Conservation (phyloP, 1,139 yeast genomes). For the Protomyces macrosporus region DNA sequence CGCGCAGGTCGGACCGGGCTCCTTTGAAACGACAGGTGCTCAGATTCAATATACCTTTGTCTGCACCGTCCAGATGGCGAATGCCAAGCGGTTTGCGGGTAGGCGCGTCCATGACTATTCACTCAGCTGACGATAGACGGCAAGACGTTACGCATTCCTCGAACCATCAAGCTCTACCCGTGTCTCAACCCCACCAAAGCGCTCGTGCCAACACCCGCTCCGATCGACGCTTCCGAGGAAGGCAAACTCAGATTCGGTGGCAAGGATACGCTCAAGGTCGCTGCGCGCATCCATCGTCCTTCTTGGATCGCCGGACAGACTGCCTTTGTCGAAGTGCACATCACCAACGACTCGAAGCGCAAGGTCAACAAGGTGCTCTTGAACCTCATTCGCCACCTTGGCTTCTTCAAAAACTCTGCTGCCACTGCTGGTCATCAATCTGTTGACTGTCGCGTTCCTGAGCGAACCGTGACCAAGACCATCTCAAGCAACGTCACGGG, state of each 20-base stretch:
- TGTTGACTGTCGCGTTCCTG: slow-evolving; percentile 24
- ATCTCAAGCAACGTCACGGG: slow-evolving; percentile 12
- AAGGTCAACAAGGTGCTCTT: slow-evolving; percentile 5
- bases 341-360: slow-evolving; percentile 25
- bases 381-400: slow-evolving; percentile 23
- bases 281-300: slow-evolving; percentile 26
- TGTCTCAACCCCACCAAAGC: slow-evolving; percentile 25
- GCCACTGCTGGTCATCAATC: slow-evolving; percentile 26
- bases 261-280: slow-evolving; percentile 24
- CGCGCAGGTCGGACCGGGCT: slow-evolving; percentile 21
- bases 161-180: slow-evolving; percentile 17
- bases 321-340: slow-evolving; percentile 26
- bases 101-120: neutral
- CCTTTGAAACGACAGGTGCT: slow-evolving; percentile 23
- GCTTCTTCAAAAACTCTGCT: slow-evolving; percentile 23
- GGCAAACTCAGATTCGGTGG: slow-evolving; percentile 25
- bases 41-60: slow-evolving; percentile 19
- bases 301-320: slow-evolving; percentile 27
- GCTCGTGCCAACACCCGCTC: slow-evolving; percentile 23
- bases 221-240: slow-evolving; percentile 23
- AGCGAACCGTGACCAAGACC: slow-evolving; percentile 15
- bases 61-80: slow-evolving; percentile 17
- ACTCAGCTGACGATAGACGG: slow-evolving; percentile 1
- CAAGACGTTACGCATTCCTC: slow-evolving; percentile 7
- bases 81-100: slow-evolving; percentile 20